Base-by-base conservation (phyloP, 2,329 filamentous ascomycete genomes). In the Alternaria viburni region DNA sequence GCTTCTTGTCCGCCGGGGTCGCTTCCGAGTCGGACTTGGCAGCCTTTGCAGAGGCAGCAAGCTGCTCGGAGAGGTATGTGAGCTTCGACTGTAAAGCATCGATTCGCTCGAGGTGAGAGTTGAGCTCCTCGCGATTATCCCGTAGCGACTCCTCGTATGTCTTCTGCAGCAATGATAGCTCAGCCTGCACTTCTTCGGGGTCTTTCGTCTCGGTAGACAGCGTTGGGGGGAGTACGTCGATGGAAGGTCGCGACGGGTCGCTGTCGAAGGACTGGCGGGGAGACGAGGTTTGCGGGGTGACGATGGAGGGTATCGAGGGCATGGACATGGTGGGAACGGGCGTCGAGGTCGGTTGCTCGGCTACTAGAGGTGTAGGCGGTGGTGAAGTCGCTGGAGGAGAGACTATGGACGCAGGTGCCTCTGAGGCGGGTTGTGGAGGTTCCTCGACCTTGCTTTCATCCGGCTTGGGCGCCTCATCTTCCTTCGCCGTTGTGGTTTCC, bases 81-180 rank as follows among this genome's bases (percentile, higher is more conserved):
- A 99, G 83, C 76, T 99, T 98, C 7, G 93, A 89, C 78, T 98
- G 93, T 2, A 99, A 82, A 5, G 94, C 91, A 82, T 99, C 96
- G 59, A 97, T 96, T 36, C 91, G 89, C 80, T 99, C 96, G 7
- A 95, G 86, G 66, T 97, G 93, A 52, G 86, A 87, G 72, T 96
- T 89, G 44, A 93, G 86, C 77, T 98, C 96, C 71, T 96, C 92
- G 61, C 95, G 90, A 68, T 92, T 88, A 65, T 89, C 86, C 32
- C 81, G 81, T 62, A 88, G 83, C 1, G 83, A 83, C 28, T 82
- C 80, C 51, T 84, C 82, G 50, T 87, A 81, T 56, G 85, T 81
- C 73, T 84, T 74, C 72, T 82, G 83, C 65, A 88, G 77, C 46
- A 83, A 80, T 6, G 82, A 74, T 44, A 88, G 79, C 19, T 83